phyloP scores from a whole-genome alignment of 2,329 filamentous ascomycete genomes.

The Dothidotthia symphoricarpi region DNA sequence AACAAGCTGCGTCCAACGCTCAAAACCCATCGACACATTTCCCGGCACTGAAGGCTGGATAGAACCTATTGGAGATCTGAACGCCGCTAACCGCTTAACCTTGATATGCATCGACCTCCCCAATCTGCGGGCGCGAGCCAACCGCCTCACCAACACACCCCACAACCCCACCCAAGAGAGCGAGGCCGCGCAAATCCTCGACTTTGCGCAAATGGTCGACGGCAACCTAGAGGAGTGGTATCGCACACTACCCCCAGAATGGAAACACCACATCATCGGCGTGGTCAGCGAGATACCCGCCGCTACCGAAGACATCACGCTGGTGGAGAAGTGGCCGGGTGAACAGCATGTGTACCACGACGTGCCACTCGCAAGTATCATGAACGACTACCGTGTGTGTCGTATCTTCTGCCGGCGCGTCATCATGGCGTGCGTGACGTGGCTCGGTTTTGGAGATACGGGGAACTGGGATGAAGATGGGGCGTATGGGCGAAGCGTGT shows the following conservation, averaged over 20 bases:
- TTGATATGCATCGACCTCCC: conserved; percentile 43
- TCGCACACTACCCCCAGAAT: conserved; percentile 34
- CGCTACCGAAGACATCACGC: conserved; percentile 24
- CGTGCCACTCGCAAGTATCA: conserved; percentile 40
- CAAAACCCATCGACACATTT: conserved; percentile 41
- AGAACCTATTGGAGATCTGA: conserved; percentile 35
- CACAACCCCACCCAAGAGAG: conserved; percentile 18
- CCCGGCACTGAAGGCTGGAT: conserved; percentile 39
- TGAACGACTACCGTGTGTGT: conserved; percentile 44
- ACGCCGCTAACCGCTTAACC: conserved; percentile 43
- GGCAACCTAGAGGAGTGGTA: conserved; percentile 40
- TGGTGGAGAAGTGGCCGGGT: conserved; percentile 38
- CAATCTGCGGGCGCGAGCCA: conserved; percentile 37
- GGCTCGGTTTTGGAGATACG: conserved; percentile 17
- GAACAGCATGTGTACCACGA: conserved; percentile 44
- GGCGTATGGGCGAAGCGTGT: conserved; percentile 22
- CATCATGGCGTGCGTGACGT: conserved; percentile 38
- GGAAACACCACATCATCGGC: conserved; percentile 36
- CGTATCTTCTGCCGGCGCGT: conserved; percentile 43
- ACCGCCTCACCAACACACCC: conserved; percentile 25
- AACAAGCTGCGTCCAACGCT: conserved; percentile 42
- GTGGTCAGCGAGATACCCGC: conserved; percentile 24
- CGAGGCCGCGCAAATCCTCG: conserved; percentile 36
- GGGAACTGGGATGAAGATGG: conserved; percentile 11
- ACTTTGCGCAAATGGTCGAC: conserved; percentile 40